Evolutionary conservation across 352 stramenopile species (phyloP).

Genomic region (Globisporangium nodosum): DNA sequence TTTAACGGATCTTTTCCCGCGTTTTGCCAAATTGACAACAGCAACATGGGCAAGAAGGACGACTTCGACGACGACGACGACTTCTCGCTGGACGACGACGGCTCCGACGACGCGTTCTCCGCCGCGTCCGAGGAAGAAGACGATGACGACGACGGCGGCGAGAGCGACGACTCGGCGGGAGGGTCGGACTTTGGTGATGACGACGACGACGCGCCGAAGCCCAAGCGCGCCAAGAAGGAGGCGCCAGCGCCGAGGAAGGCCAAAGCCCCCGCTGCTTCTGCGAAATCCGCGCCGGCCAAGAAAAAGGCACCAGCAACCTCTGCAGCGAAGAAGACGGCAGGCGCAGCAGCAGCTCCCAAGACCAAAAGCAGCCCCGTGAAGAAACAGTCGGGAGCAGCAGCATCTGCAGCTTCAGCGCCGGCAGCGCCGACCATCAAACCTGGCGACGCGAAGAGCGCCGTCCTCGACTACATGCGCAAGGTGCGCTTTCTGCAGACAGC

Average conservation of each 20-base stretch:
- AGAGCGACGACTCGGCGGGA: constrained; percentile 15
- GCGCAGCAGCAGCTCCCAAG: constrained; percentile 16
- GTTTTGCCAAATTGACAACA: not conserved
- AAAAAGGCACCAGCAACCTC: constrained; percentile 13
- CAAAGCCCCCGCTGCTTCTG: not conserved
- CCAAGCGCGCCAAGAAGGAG: constrained; percentile 18
- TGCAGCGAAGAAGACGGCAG: constrained; percentile 4
- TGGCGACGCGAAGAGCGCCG: constrained; percentile 31
- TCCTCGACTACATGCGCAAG: constrained; percentile 78
- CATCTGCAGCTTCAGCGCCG: not conserved
- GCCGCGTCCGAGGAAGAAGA: constrained; percentile 19
- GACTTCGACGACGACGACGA: constrained; percentile 45
- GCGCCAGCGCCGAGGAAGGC: constrained; percentile 7
- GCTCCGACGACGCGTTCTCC: constrained; percentile 31
- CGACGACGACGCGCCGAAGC: constrained; percentile 6
- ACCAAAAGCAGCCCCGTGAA: constrained; percentile 18
- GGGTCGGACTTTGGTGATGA: constrained; percentile 47
- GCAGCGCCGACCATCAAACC: constrained; percentile 27
- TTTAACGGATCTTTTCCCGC: too few species aligned
- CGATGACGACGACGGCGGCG: constrained; percentile 21
- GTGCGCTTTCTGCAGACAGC: constrained; percentile 10
- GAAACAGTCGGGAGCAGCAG: not conserved
- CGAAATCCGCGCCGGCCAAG: constrained; percentile 12
- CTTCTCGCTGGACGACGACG: constrained; percentile 53
- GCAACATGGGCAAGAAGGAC: constrained; percentile 13